Conservation (phyloP, 2,329 filamentous ascomycete species). For the Apiospora arundinis region DNA sequence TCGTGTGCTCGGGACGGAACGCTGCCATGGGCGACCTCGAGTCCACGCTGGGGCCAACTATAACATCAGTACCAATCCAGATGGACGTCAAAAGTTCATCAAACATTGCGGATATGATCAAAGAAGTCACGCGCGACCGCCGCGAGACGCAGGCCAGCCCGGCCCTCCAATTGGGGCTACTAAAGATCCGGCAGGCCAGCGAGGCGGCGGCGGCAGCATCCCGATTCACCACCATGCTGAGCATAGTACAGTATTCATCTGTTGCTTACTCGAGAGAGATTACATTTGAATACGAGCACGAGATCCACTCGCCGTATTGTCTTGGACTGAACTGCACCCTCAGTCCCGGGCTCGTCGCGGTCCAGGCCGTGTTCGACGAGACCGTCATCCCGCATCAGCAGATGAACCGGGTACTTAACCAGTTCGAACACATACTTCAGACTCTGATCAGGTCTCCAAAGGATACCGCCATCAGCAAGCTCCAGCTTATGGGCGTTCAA, state of each 20-base stretch:
- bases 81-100: constrained; percentile 35
- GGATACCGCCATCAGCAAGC: constrained; percentile 15
- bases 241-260: constrained; percentile 33
- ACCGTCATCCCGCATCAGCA: constrained; percentile 15
- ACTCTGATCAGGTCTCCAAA: constrained; percentile 21
- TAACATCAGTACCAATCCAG: constrained; percentile 50
- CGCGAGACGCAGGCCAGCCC: constrained; percentile 41
- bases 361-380: constrained; percentile 21
- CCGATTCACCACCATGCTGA: constrained; percentile 42
- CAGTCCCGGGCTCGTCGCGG: not conserved
- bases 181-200: constrained; percentile 17
- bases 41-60: constrained; percentile 37
- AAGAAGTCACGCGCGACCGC: constrained; percentile 18
- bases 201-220: constrained; percentile 19
- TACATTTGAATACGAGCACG: not conserved
- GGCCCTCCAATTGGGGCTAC: constrained; percentile 49
- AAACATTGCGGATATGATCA: constrained; percentile 30
- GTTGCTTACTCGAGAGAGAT: not conserved
- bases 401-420: constrained; percentile 9
- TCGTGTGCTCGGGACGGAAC: constrained; percentile 38
- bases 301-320: constrained; percentile 10
- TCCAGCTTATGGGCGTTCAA: constrained; percentile 23
- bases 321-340: constrained; percentile 21
- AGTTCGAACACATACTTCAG: constrained; percentile 25
- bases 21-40: constrained; percentile 28